Base-by-base conservation (phyloP, 176 grass and related monocot genomes). In the Bonia amplexicaulis region DNA sequence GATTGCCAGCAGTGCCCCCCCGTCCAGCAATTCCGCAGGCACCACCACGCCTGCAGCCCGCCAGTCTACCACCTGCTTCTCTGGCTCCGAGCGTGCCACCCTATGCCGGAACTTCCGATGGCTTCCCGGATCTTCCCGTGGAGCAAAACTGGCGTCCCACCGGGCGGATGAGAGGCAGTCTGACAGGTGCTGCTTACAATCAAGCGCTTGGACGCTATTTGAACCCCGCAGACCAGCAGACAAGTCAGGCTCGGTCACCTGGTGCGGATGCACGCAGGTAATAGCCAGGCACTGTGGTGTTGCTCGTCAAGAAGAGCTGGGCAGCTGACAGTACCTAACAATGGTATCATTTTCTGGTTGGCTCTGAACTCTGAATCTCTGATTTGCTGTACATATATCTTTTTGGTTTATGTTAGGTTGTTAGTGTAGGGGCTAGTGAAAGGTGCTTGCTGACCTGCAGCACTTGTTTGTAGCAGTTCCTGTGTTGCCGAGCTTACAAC, bases 131-230 rank as follows among this genome's bases (percentile, higher is more conserved):
- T 52, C 61, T 74, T 58, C 90, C 81, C 26, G 70, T 82, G 75
- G 96, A 96, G 46, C 83, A 87, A 3, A 92, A 88, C 57, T 99
- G 96, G 96, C 80, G 76, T 14, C 96, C 96, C 12, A 86, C 88
- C 0, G 96, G 93, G 23, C 88, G 12, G 49, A 99, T 99, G 96
- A 89, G 96, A 65, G 96, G 96, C 19, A 99, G 96, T 81, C 84
- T 99, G 27, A 95, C 88, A 59, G 96, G 96, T n/a, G 33, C 48
- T 57, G 93, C 91, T 73, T 99, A 99, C 53, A 83, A 29, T 45
- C 67, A 63, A 67, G 96, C 96, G 0, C 55, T 99, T 6, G 84
- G 37, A 13, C 90, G 91, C n/a, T 92, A 96, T 58, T 29, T 72
- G 72, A 68, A 68, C 79, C 42, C 61, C 27, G 39, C 85, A 26